phyloP scores from a whole-genome alignment of 495 filamentous ascomycete genomes.

The Recurvomyces mirabilis region DNA sequence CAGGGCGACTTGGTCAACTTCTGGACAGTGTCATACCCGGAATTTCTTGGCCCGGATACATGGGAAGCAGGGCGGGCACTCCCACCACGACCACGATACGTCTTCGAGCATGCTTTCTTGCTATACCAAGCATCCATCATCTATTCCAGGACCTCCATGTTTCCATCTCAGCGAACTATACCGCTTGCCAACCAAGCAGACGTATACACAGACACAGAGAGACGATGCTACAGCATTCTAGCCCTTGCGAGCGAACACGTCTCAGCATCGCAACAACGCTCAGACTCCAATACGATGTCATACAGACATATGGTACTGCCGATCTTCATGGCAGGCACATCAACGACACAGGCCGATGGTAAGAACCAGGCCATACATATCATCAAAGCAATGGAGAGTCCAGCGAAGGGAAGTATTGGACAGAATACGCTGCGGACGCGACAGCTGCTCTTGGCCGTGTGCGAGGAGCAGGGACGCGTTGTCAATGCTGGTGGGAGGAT shows the following conservation, averaged over 20 bases:
- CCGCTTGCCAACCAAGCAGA: constrained; percentile 24
- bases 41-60: constrained; percentile 1
- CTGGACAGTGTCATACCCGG: constrained; percentile 10
- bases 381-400: constrained; percentile 38
- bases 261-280: too few species aligned
- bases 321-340: constrained; percentile 45
- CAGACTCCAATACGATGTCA: constrained; percentile 25
- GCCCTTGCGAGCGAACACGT: constrained; percentile 33
- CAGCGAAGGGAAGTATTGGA: constrained; percentile 36
- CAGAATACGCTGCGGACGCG: constrained; percentile 38
- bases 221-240: constrained; percentile 37
- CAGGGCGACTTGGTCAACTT: constrained; percentile 11
- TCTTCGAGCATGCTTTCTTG: constrained; percentile 36
- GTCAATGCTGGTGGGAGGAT: constrained; percentile 6
- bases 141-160: constrained; percentile 15
- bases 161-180: constrained; percentile 32
- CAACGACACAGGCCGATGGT: constrained; percentile 31
- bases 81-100: constrained; percentile 1
- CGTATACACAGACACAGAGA: constrained; percentile 31
- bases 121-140: constrained; percentile 7
- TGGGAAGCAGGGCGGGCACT: constrained; percentile 26
- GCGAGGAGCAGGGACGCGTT: constrained; percentile 27
- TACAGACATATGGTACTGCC: constrained; percentile 45
- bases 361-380: constrained; percentile 43
- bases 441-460: constrained; percentile 40